Evolutionary conservation across 192 early-diverging fungal genomes (phyloP).

Genomic region (Coemansia sp.): DNA sequence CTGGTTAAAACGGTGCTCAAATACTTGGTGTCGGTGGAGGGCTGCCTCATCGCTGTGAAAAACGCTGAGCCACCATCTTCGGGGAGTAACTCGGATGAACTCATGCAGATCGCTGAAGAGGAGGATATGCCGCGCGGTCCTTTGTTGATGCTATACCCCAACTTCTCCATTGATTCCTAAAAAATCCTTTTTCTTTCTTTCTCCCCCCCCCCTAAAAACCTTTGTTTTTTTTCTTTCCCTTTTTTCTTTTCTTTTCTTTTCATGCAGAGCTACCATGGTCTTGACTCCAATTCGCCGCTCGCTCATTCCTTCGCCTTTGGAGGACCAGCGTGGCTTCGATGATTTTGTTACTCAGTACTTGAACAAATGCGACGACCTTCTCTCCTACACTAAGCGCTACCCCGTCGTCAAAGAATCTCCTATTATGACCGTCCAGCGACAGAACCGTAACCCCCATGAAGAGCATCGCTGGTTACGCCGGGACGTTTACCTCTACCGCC

Average conservation of each 20-base stretch:
- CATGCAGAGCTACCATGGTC: slow-evolving; percentile 39
- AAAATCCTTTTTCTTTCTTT: slow-evolving; percentile 1
- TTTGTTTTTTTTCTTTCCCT: not conserved
- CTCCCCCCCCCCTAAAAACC: not conserved
- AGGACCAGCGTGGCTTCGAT: slow-evolving; percentile 22
- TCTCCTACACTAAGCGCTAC: slow-evolving; percentile 44
- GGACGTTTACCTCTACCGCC: not conserved
- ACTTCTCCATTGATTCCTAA: slow-evolving; percentile 49
- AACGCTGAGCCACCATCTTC: slow-evolving; percentile 1
- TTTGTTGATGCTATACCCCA: slow-evolving; percentile 52
- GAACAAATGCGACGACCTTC: slow-evolving; percentile 51
- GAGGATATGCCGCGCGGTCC: slow-evolving; percentile 15
- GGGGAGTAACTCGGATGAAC: not conserved
- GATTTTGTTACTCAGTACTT: slow-evolving; percentile 45
- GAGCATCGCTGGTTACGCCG: slow-evolving; percentile 48
- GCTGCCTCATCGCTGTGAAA: slow-evolving; percentile 48
- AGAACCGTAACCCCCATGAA: slow-evolving; percentile 49
- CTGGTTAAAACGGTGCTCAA: slow-evolving; percentile 67
- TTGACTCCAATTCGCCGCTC: slow-evolving; percentile 29
- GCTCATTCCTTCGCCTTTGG: slow-evolving; percentile 35
- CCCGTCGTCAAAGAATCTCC: slow-evolving; percentile 18
- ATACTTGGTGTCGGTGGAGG: slow-evolving; percentile 64
- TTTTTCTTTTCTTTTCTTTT: slow-evolving; percentile 1
- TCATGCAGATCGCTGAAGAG: not conserved
- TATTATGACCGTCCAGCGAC: slow-evolving; percentile 26